Percentiles rank a stretch among this genome's conserved stretches.
phyloP scores from a whole-genome alignment of 2,329 filamentous ascomycete genomes.

The Pseudogymnoascus sp. region DNA sequence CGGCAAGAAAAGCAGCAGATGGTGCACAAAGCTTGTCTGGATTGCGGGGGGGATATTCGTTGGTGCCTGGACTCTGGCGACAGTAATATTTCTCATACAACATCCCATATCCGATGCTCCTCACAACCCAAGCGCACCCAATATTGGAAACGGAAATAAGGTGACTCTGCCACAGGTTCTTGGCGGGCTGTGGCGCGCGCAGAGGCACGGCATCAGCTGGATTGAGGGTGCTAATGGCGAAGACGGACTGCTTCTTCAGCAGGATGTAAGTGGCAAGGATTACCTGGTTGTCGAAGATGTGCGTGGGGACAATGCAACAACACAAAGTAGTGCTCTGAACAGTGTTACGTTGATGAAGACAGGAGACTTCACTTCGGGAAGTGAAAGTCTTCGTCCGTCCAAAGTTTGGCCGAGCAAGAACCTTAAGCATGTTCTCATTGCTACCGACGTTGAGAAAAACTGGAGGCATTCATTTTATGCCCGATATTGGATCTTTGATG shows the following conservation, averaged over 20 bases:
- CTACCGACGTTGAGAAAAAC: conserved; percentile 61
- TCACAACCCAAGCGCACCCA: conserved; percentile 60
- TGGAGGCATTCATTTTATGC: conserved; percentile 88
- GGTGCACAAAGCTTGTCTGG: conserved; percentile 38
- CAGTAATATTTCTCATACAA: conserved; percentile 57
- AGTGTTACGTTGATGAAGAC: conserved; percentile 69
- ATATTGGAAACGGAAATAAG: conserved; percentile 56
- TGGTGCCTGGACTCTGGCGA: conserved; percentile 58
- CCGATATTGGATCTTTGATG: conserved; percentile 86
- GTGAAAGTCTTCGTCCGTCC: conserved; percentile 45
- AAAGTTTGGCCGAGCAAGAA: conserved; percentile 70
- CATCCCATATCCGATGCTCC: conserved; percentile 49
- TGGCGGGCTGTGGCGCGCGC: conserved; percentile 54
- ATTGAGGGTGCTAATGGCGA: conserved; percentile 64
- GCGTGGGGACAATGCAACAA: conserved; percentile 41
- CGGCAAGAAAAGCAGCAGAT: conserved; percentile 32
- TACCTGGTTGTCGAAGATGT: conserved; percentile 86
- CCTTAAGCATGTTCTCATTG: conserved; percentile 77
- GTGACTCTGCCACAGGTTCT: conserved; percentile 66
- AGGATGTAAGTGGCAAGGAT: conserved; percentile 52
- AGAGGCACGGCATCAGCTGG: conserved; percentile 62
- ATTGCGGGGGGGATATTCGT: conserved; percentile 51
- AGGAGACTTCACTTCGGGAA: conserved; percentile 50
- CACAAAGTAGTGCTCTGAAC: conserved; percentile 35
- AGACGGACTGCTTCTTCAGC: conserved; percentile 78